phyloP scores from a whole-genome alignment of 257 asterid species.

The Solanum sitiens region DNA sequence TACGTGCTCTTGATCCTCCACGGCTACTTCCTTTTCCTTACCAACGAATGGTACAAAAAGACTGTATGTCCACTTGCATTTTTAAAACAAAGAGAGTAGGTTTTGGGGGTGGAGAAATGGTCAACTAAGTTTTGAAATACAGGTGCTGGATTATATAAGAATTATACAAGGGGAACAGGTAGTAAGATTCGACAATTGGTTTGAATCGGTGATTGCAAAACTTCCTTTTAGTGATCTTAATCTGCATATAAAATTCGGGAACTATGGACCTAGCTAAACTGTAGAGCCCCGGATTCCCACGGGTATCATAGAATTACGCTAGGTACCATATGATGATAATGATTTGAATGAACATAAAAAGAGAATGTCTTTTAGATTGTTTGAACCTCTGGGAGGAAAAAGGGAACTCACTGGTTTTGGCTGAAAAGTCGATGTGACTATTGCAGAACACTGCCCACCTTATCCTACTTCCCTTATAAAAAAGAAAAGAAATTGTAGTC shows the following conservation, averaged over 20 bases:
- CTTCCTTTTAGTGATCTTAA: neutral
- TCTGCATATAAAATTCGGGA: neutral
- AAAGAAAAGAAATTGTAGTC: neutral
- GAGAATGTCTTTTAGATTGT: neutral
- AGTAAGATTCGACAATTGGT: neutral
- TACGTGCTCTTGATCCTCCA: constrained; percentile 62
- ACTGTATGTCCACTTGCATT: constrained; percentile 34
- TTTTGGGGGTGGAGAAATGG: neutral
- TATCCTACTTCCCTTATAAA: neutral
- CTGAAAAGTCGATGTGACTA: neutral
- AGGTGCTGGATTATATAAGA: neutral
- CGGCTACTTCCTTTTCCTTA: constrained; percentile 57
- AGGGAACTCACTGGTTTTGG: neutral
- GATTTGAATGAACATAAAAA: neutral
- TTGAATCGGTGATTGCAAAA: neutral
- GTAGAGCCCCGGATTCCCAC: neutral
- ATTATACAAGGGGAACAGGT: neutral
- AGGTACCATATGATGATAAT: neutral
- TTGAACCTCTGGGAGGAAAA: neutral
- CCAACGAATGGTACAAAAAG: constrained; percentile 58
- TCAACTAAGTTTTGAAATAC: neutral
- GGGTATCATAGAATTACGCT: neutral
- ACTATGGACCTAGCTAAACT: neutral
- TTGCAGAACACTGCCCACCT: neutral
- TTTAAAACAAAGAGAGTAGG: neutral